Percentiles rank a stretch among this genome's conserved stretches.
Conservation (phyloP, 2,329 filamentous ascomycete species). For the Clarireedia hainanense region DNA sequence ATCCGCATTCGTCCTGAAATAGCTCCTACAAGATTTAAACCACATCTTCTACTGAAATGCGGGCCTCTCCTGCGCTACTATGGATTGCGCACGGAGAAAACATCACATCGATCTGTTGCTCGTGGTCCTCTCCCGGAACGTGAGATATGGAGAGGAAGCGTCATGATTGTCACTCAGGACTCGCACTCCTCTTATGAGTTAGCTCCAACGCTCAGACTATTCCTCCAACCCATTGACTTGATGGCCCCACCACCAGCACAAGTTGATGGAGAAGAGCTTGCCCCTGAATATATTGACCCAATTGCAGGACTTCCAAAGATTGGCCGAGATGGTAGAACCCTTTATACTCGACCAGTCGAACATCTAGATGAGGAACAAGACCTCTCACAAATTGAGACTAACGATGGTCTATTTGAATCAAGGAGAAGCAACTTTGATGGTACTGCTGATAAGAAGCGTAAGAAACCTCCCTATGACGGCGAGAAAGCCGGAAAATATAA, state of each 20-base stretch:
- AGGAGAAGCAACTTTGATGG: constrained; percentile 47
- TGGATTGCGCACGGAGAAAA: constrained; percentile 61
- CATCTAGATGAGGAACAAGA: constrained; percentile 72
- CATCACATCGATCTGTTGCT: constrained; percentile 31
- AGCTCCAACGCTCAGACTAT: constrained; percentile 73
- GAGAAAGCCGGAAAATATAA: constrained; percentile 75
- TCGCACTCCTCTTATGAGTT: constrained; percentile 74
- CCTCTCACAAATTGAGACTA: constrained; percentile 70
- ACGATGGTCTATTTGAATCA: constrained; percentile 74
- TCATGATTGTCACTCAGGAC: constrained; percentile 94
- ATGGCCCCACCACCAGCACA: constrained; percentile 69
- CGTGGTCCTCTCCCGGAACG: constrained; percentile 40
- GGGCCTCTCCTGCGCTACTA: constrained; percentile 87
- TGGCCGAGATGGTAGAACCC: constrained; percentile 72
- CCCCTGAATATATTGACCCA: constrained; percentile 81
- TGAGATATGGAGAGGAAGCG: constrained; percentile 84
- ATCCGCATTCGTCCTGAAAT: constrained; percentile 29
- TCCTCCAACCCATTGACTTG: constrained; percentile 78
- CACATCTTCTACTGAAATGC: constrained; percentile 77
- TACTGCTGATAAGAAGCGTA: constrained; percentile 39
- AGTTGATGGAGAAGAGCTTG: constrained; percentile 56
- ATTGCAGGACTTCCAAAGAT: constrained; percentile 82
- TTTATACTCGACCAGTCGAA: constrained; percentile 86
- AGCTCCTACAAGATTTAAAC: constrained; percentile 66
- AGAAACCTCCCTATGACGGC: constrained; percentile 58